phyloP scores from a whole-genome alignment of 495 filamentous ascomycete species.

The Aspergillus carlsbadensis region DNA sequence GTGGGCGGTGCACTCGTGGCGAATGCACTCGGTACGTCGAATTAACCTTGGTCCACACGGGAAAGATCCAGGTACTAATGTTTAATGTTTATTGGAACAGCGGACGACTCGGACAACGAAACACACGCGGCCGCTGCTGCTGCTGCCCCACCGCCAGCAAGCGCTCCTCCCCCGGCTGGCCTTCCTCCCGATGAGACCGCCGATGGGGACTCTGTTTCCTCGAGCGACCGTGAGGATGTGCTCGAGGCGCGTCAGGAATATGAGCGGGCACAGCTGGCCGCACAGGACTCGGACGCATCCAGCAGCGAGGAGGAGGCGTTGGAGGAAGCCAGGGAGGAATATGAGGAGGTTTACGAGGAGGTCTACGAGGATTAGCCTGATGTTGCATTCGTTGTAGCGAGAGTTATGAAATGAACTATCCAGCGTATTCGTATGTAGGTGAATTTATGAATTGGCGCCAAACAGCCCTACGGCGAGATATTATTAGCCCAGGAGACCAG shows the following conservation, averaged over 20 bases:
- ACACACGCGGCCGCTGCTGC: not conserved
- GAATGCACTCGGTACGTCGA: slow-evolving; percentile 1
- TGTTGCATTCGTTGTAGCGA: too few species aligned
- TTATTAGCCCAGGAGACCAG: too few species aligned
- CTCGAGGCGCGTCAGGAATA: slow-evolving; percentile 6
- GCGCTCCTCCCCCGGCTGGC: not conserved
- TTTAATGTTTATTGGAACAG: not conserved
- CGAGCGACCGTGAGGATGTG: slow-evolving; percentile 4
- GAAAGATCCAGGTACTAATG: too few species aligned
- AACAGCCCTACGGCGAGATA: too few species aligned
- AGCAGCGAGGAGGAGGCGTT: slow-evolving; percentile 5
- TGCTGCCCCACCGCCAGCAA: not conserved
- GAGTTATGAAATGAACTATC: too few species aligned
- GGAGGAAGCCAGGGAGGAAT: not conserved
- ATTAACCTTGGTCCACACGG: not conserved
- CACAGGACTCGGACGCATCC: slow-evolving; percentile 5
- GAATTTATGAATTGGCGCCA: too few species aligned
- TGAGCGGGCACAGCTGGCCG: not conserved
- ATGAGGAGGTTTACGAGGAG: slow-evolving; percentile 3
- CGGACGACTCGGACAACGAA: slow-evolving; percentile 1
- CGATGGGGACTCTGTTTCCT: slow-evolving; percentile 1
- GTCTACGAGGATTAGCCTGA: not conserved
- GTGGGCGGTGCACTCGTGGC: not conserved
- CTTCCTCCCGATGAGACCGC: slow-evolving; percentile 1
- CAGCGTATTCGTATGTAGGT: too few species aligned